These are phyloP conservation scores for Sugiyamaella mastotermitis DNA, from an alignment of 805 yeast species.

Conservation along the genomic window DNA sequence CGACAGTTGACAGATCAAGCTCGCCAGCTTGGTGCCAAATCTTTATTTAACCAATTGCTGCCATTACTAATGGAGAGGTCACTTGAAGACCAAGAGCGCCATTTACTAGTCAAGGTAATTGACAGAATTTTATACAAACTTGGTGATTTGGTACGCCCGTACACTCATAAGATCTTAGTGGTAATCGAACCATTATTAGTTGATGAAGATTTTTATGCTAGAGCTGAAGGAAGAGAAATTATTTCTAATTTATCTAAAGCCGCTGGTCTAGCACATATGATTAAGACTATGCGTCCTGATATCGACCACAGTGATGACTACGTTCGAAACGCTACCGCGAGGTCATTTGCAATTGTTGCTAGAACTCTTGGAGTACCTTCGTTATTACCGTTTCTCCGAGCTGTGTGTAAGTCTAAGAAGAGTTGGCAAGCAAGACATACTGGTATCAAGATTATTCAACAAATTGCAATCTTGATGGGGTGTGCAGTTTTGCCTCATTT, in stretches of 20 bases:
- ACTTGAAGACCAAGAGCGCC: constrained; percentile 78
- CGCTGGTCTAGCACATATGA: constrained; percentile 75
- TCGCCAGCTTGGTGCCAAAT: constrained; percentile 57
- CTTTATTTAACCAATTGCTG: constrained; percentile 62
- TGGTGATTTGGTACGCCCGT: constrained; percentile 63
- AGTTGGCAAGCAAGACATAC: constrained; percentile 82
- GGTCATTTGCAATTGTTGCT: constrained; percentile 80
- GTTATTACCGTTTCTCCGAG: constrained; percentile 72
- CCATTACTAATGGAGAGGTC: constrained; percentile 69
- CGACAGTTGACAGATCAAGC: constrained; percentile 62
- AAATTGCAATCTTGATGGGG: constrained; percentile 62
- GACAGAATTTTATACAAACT: constrained; percentile 63
- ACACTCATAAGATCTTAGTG: constrained; percentile 60
- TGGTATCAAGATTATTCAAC: constrained; percentile 72
- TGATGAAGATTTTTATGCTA: constrained; percentile 70
- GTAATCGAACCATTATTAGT: constrained; percentile 75
- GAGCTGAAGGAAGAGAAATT: constrained; percentile 75
- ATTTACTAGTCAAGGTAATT: constrained; percentile 68
- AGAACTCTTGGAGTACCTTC: constrained; percentile 67
- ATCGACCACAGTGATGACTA: constrained; percentile 78
- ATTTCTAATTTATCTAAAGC: constrained; percentile 70
- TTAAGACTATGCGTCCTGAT: constrained; percentile 75
- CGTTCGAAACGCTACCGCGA: constrained; percentile 66
- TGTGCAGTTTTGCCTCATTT: constrained; percentile 71
- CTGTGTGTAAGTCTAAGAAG: constrained; percentile 70